phyloP scores from a whole-genome alignment of 2,329 filamentous ascomycete species.

The Clarireedia paspali region DNA sequence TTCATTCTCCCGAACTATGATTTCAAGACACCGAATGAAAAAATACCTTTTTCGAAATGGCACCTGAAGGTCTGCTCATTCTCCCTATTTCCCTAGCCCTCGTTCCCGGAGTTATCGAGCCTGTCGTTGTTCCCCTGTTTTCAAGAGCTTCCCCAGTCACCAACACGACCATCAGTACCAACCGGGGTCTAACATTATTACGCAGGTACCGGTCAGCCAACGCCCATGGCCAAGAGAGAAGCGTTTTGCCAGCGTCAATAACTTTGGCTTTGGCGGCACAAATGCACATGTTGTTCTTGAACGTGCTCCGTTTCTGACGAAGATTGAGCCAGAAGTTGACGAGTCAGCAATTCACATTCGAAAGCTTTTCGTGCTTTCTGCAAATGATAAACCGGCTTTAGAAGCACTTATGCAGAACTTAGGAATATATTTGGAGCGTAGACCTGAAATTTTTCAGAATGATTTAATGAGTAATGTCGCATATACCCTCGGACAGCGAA shows the following conservation, averaged over 20 bases:
- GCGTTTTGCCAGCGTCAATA: conserved; percentile 37
- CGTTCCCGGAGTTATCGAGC: neutral
- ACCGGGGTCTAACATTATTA: neutral
- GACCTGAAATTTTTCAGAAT: conserved; percentile 26
- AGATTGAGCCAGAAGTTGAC: conserved; percentile 18
- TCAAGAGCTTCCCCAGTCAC: too few relatives aligned
- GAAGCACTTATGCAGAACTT: conserved; percentile 25
- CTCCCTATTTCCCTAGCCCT: neutral
- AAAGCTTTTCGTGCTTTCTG: conserved; percentile 24
- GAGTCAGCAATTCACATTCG: conserved; percentile 23
- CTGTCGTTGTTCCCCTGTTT: too few relatives aligned
- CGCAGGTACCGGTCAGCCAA: conserved; percentile 25
- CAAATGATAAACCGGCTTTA: conserved; percentile 22
- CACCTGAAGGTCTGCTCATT: conserved; percentile 28
- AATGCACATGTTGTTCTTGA: conserved; percentile 19
- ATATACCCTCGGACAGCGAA: conserved; percentile 24
- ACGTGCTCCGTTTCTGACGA: conserved; percentile 20
- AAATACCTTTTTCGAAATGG: conserved; percentile 32
- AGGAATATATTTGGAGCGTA: conserved; percentile 25
- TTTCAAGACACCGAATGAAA: conserved; percentile 32
- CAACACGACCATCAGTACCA: too few relatives aligned
- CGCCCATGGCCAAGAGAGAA: conserved; percentile 30
- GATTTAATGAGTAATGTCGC: conserved; percentile 26
- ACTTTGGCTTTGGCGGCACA: conserved; percentile 17
- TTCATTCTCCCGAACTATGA: conserved; percentile 17